Evolutionary conservation across 306 rosid species (phyloP), one percentile per base, ranked within the genome.

Genomic region (Rosa rugosa): DNA sequence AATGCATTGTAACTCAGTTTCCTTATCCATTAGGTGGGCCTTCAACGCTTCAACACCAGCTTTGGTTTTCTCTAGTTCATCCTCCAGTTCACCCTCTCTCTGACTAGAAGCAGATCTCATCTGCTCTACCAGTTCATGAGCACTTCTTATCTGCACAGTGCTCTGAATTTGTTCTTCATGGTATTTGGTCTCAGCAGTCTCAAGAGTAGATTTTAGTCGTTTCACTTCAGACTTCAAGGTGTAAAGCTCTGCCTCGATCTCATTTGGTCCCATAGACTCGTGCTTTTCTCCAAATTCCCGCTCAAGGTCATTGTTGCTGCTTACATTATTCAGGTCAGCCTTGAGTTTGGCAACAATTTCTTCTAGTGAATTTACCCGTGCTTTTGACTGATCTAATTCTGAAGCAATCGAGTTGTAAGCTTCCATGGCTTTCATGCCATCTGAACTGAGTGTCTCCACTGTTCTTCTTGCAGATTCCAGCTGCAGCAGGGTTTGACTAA

Each of bases 21-120:
- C 99, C 83, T 90, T 96, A 47, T 96, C 99, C 99, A 96, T 91
- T 53, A 96, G 73, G 73, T 88, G 88, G 20, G 98, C 91, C 79
- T 89, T 93, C 86, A 93, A 84, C 42, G 91, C 98, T 70, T 96
- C 98, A 59, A 93, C 73, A 45, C 83, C 85, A 44, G 85, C 80
- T 76, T 84, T 91, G 47, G 75, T 83, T 84, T 71, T 84, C 68
- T 81, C 81, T 74, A 92, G 80, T 72, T 91, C 98, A 3, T 79
- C 78, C 79, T 79, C 86, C 53, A 95, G 83, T 76, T 86, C 88
- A 50, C 82, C 75, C 71, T 84, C 91, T 80, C 81, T 88, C 45
- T 73, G 49, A 46, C 82, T 83, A n/a, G 87, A 87, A 71, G 83
- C 87, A 42, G 84, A 87, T 83, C 88, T 92, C 69, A 90, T 80